Base-by-base conservation (phyloP, 208 protist species). In the Leptomonas pyrrhocoris region DNA sequence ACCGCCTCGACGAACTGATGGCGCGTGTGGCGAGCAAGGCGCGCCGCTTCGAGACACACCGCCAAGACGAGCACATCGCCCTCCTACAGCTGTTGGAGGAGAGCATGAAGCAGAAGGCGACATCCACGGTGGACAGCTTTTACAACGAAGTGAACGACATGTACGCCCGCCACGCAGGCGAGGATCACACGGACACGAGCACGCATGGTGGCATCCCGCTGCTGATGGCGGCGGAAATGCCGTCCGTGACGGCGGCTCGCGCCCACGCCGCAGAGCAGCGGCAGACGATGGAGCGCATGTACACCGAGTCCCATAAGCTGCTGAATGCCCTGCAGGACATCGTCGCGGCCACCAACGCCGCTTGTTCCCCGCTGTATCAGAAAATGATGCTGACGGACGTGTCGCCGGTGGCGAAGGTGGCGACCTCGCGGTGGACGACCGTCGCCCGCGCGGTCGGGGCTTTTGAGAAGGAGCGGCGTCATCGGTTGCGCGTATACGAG, bases 31-130 rank as follows among this genome's bases (percentile, higher is more conserved):
- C 83, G 25, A 70, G 81, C 58, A 86, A 85, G 58, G 77, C 84
- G 21, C 77, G 74, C 12, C 80, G 80, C 59, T 90, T 88, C 68
- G 85, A 83, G 40, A 68, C 65, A 19, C 81, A 86, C 61, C 48
- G 71, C 30, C 67, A 84, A 51, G 83, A 92, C n/a, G 72, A 87
- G 60, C 88, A 96, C 63, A 49, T 77, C 18, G 43, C 63, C 0
- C 60, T 94, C 5, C 74, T 96, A 40, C 75, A 86, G 68, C 82
- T 90, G 73, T 68, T 94, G n/a, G 87, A 93, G 74, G 72, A 86
- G 61, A 79, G 77, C 38, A 89, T 89, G 62, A 77, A 70, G 34
- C 38, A 79, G 21, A 60, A 80, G 1, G 85, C 85, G 19, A 85
- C 56, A n/a, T 73, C 79, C 34, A 87, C 88, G 28, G 59, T 90